These are phyloP conservation scores for Penicillium sp. DNA, from an alignment of 2,329 filamentous ascomycete genomes.

Conservation along the genomic window DNA sequence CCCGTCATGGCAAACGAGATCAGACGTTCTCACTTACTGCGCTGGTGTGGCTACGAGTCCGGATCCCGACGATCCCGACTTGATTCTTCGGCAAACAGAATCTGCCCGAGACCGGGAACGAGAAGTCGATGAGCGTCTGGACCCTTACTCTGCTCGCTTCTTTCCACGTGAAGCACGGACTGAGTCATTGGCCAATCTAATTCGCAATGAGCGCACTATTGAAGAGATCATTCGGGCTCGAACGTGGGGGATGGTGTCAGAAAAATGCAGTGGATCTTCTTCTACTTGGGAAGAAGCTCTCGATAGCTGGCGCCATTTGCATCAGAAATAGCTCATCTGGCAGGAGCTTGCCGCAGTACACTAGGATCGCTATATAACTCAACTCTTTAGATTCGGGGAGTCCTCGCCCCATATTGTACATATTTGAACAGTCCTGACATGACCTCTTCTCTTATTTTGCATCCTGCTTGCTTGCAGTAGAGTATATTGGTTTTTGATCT, in stretches of 20 bases:
- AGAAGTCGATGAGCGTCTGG: slow-evolving; percentile 81
- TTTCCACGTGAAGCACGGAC: slow-evolving; percentile 75
- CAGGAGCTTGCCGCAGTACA: not conserved
- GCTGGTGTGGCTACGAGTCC: slow-evolving; percentile 81
- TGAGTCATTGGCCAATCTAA: slow-evolving; percentile 71
- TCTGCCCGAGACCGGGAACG: slow-evolving; percentile 68
- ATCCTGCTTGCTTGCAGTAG: not conserved
- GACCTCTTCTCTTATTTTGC: too few relatives aligned
- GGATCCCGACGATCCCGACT: slow-evolving; percentile 82
- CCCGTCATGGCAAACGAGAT: slow-evolving; percentile 80
- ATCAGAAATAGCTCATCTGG: slow-evolving; percentile 19
- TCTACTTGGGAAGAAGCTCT: slow-evolving; percentile 66
- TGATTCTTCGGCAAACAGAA: slow-evolving; percentile 67
- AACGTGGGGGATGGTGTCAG: slow-evolving; percentile 76
- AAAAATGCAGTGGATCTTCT: slow-evolving; percentile 66
- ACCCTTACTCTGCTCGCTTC: slow-evolving; percentile 85
- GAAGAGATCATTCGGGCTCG: slow-evolving; percentile 75
- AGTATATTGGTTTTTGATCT: not conserved
- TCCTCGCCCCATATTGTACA: not conserved
- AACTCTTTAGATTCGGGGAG: not conserved
- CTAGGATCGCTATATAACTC: not conserved
- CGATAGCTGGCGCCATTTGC: slow-evolving; percentile 58
- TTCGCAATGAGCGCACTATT: slow-evolving; percentile 68
- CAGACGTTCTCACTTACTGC: slow-evolving; percentile 86
- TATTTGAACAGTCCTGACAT: not conserved